phyloP scores from a whole-genome alignment of 2,329 filamentous ascomycete species.

The Rhexocercosporidium sp. region DNA sequence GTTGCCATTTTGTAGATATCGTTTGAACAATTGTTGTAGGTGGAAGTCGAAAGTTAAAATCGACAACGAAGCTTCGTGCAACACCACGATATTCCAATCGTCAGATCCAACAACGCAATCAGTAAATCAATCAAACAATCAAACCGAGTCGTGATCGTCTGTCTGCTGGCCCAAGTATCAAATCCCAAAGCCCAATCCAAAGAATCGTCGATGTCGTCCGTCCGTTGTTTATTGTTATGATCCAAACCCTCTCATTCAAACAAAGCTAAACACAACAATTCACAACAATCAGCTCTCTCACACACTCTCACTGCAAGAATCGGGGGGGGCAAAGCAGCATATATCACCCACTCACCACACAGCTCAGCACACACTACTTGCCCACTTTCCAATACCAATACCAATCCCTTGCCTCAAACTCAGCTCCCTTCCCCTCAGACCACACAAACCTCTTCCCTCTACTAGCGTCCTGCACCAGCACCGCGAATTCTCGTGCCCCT shows the following conservation, averaged over 20 bases:
- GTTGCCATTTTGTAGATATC: constrained; percentile 35
- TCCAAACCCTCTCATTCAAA: neutral
- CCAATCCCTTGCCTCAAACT: neutral
- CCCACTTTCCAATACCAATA: neutral
- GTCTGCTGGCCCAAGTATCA: neutral
- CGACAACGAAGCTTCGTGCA: constrained; percentile 1
- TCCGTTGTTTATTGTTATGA: constrained; percentile 12
- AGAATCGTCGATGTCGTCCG: neutral
- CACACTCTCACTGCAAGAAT: neutral
- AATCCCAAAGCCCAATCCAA: constrained; percentile 2
- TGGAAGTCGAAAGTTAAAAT: neutral
- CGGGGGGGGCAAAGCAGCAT: constrained; percentile 22
- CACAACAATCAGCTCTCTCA: constrained; percentile 13
- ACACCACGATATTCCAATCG: neutral
- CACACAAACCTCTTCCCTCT: neutral
- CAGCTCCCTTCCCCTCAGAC: neutral
- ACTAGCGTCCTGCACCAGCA: neutral
- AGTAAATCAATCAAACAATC: neutral
- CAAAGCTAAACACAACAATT: neutral
- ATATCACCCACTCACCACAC: constrained; percentile 24
- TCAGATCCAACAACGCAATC: neutral
- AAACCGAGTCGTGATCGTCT: neutral
- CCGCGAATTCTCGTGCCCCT: constrained; percentile 1
- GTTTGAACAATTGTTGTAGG: neutral
- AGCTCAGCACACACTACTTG: neutral